Base-by-base conservation (phyloP, 331 rosid species). In the Pyracantha coccinea region DNA sequence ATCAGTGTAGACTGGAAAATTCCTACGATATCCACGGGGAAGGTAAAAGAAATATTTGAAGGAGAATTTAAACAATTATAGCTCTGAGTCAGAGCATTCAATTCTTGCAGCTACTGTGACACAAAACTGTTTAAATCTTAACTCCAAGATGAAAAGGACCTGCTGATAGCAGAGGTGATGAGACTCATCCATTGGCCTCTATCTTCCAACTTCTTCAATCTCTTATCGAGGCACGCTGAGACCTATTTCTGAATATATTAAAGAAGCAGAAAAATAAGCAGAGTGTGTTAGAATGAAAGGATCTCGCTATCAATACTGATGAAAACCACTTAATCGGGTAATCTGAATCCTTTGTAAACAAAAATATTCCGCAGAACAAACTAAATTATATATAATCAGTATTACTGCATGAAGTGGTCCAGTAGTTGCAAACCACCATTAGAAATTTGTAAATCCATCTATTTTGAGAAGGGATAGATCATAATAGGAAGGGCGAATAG, bases 221-320 rank as follows among this genome's bases (percentile, higher is more conserved):
- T 71, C 69, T 12, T 83, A 90, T 88, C 96, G 93, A 3, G 92
- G 93, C 72, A 89, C 86, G 33, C 96, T 78, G 69, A 88, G 93
- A 70, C 96, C 96, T 72, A 92, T 78, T 79, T 90, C 97, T 92
- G 92, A 80, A 79, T 60, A 77, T 27, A 47, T 74, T 38, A 27
- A 65, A 14, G 57, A 59, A 72, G 68, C 86, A 75, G 29, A 23
- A 54, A 33, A 31, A 68, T 68, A 77, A 70, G 23, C 23, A 69
- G 11, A 33, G 7, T 33, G 13, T 38, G 45, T 78, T 19, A 71
- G 31, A 7, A 45, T 9, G 6, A 25, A 11, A 23, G 4, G 25
- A 27, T 10, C 13, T 9, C 19, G 21, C 38, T 29, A 15, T 24
- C 21, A 71, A 55, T 14, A n/a, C 67, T 3, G 17, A 15, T 13